These are phyloP conservation scores for Silene coronaria DNA, from an alignment of 179 eudicot species.

Conservation along the genomic window DNA sequence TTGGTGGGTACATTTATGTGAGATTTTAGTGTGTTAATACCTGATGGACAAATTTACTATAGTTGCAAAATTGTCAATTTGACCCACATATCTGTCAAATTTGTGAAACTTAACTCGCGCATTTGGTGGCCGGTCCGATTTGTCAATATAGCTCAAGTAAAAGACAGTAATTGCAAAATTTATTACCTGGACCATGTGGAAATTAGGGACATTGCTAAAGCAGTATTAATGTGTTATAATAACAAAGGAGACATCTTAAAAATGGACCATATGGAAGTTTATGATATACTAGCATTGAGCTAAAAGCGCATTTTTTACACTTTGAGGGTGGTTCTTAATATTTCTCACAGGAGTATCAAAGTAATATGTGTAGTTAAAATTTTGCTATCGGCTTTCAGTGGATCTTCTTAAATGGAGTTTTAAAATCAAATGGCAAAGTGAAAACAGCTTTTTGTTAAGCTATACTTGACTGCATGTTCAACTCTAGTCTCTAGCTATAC, in stretches of 20 bases:
- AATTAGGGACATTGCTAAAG: not conserved
- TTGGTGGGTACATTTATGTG: conserved; percentile 19
- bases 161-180: not conserved
- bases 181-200: not conserved
- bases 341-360: too few species aligned
- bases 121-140: not conserved
- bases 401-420: not conserved
- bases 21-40: not conserved
- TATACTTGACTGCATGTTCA: not conserved
- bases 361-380: too few species aligned
- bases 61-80: not conserved
- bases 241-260: not conserved
- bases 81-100: too few species aligned
- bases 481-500: not conserved
- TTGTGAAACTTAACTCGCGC: too few species aligned
- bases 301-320: not conserved
- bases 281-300: not conserved
- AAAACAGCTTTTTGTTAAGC: not conserved
- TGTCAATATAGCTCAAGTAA: not conserved
- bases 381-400: not conserved
- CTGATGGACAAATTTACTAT: not conserved
- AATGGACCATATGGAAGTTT: not conserved
- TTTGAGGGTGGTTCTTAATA: too few species aligned
- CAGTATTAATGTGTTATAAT: not conserved
- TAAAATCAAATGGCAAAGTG: not conserved